Conservation (phyloP, 78 protist genomes). For the Isochrysis galbana region DNA sequence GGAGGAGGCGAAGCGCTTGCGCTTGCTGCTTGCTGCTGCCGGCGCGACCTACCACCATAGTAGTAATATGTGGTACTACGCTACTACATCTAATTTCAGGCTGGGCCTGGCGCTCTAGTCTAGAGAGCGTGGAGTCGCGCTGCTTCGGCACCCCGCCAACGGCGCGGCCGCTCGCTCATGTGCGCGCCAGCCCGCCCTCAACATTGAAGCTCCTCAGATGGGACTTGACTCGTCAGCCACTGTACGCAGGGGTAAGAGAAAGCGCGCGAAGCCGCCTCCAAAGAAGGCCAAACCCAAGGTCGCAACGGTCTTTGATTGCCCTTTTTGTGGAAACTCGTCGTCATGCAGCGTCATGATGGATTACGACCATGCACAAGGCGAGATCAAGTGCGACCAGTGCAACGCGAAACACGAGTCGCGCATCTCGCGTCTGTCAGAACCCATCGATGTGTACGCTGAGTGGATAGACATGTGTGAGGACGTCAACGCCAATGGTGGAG, state of each 20-base stretch:
- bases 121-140: too few relatives aligned
- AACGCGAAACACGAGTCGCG: background rate
- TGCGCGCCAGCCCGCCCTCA: too few relatives aligned
- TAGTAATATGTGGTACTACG: too few relatives aligned
- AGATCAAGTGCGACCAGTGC: background rate
- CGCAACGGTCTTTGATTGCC: background rate
- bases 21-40: too few relatives aligned
- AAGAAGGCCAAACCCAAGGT: background rate
- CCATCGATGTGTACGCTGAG: conserved; percentile 9
- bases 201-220: too few relatives aligned
- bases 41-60: too few relatives aligned
- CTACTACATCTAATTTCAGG: too few relatives aligned
- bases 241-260: conserved; percentile 1
- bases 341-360: background rate
- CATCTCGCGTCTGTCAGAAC: background rate
- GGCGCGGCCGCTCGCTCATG: too few relatives aligned
- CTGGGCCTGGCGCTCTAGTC: too few relatives aligned
- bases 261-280: background rate
- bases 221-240: too few relatives aligned
- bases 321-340: background rate
- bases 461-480: conserved; percentile 4
- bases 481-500: background rate
- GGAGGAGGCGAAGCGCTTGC: too few relatives aligned
- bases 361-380: background rate
- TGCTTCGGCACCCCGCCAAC: too few relatives aligned